phyloP scores from a whole-genome alignment of 2,329 filamentous ascomycete species.

The Cercospora sp. region DNA sequence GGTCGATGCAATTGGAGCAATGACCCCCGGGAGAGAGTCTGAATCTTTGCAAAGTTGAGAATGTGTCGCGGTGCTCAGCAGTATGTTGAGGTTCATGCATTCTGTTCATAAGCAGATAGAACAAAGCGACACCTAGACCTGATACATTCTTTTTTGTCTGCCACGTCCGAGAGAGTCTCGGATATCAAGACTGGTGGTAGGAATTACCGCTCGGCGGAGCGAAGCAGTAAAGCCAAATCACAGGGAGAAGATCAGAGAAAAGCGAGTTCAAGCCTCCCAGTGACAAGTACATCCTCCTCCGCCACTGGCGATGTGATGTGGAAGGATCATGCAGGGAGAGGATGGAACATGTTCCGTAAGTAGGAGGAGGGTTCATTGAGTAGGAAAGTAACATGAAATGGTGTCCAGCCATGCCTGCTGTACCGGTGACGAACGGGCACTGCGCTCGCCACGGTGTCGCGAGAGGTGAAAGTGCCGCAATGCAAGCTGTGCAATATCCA shows the following conservation, averaged over 20 bases:
- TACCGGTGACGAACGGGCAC: too few relatives aligned
- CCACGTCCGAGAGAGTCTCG: background rate
- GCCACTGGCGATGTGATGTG: background rate
- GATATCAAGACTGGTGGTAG: background rate
- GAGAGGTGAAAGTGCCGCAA: background rate
- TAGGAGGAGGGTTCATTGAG: background rate
- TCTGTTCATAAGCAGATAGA: too few relatives aligned
- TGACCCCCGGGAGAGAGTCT: background rate
- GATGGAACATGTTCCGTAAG: background rate
- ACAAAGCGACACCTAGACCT: too few relatives aligned
- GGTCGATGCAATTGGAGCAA: background rate
- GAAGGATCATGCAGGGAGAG: background rate
- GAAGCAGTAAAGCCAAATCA: background rate
- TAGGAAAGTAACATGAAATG: background rate
- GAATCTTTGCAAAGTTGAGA: background rate
- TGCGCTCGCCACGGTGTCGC: background rate
- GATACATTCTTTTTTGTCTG: too few relatives aligned
- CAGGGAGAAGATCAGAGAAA: background rate
- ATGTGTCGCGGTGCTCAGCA: too few relatives aligned
- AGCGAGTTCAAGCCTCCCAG: background rate
- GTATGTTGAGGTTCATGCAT: background rate
- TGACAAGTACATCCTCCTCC: background rate
- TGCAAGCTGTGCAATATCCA: background rate
- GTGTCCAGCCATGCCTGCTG: background rate
- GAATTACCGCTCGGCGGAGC: background rate